Percentiles rank a stretch among this genome's conserved stretches.
Evolutionary conservation across 805 yeast genomes (phyloP).

Genomic region (Candida rishiriensis): DNA sequence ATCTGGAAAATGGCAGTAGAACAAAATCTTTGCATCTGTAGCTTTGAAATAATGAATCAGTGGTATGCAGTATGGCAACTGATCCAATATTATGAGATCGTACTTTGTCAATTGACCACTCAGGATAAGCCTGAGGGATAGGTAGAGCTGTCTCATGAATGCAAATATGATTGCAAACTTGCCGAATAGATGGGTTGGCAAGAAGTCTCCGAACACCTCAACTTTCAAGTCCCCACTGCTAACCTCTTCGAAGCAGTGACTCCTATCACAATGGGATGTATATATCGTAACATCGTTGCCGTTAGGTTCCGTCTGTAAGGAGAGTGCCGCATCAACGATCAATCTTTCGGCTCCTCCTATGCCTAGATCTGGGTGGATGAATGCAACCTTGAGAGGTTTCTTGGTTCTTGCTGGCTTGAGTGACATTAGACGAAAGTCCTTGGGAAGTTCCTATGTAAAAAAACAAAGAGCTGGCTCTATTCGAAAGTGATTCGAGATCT

Average conservation of each 20-base stretch:
- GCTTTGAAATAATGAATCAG: conserved; percentile 45
- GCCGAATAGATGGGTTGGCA: conserved; percentile 69
- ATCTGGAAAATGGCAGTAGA: conserved; percentile 97
- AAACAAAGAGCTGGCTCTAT: too few relatives aligned
- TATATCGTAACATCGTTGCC: conserved; percentile 50
- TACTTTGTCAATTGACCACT: conserved; percentile 43
- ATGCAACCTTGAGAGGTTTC: conserved; percentile 56
- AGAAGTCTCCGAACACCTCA: conserved; percentile 72
- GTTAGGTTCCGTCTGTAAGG: conserved; percentile 57
- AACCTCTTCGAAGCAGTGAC: conserved; percentile 91
- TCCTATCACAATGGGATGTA: conserved; percentile 86
- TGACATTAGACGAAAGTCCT: too few relatives aligned
- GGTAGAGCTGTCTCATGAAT: conserved; percentile 71
- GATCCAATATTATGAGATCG: conserved; percentile 84
- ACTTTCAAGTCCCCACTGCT: conserved; percentile 54
- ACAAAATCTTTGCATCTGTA: conserved; percentile 51
- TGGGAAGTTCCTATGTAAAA: too few relatives aligned
- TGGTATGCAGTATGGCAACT: conserved; percentile 81
- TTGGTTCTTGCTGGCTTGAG: too few relatives aligned
- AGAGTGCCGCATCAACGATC: conserved; percentile 94
- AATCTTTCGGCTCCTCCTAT: conserved; percentile 97
- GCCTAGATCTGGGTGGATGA: conserved; percentile 93
- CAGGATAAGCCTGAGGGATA: conserved; percentile 44
- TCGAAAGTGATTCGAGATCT: too few relatives aligned
- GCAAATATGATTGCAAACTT: conserved; percentile 79